These are phyloP conservation scores for Phytophthora pluvialis DNA, from an alignment of 352 stramenopile species.

Conservation along the genomic window DNA sequence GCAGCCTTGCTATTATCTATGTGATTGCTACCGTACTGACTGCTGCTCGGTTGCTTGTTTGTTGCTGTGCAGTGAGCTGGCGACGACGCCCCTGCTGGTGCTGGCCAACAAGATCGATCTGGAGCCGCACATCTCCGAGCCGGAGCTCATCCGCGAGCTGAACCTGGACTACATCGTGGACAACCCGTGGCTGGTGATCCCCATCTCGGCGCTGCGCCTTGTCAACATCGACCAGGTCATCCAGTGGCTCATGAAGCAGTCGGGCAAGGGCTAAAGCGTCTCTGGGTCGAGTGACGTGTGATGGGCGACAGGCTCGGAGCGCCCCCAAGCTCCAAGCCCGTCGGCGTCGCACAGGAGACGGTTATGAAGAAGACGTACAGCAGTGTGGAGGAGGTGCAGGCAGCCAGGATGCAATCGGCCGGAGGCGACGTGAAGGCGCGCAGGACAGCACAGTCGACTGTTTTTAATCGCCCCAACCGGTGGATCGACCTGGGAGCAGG, in stretches of 20 bases:
- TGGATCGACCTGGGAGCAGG: slow-evolving; percentile 12
- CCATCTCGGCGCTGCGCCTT: slow-evolving; percentile 96
- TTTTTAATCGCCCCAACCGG: slow-evolving; percentile 14
- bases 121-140: slow-evolving; percentile 92
- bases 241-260: slow-evolving; percentile 97
- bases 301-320: slow-evolving; percentile 3
- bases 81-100: slow-evolving; percentile 95
- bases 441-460: slow-evolving; percentile 16
- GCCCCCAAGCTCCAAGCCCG: slow-evolving; percentile 2
- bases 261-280: slow-evolving; percentile 78
- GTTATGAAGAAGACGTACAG: slow-evolving; percentile 24
- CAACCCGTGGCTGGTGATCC: slow-evolving; percentile 98
- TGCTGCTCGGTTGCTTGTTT: slow-evolving; percentile 10
- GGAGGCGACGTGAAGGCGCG: slow-evolving; percentile 8
- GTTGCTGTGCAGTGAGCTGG: slow-evolving; percentile 60
- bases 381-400: slow-evolving; percentile 25
- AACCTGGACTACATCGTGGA: slow-evolving; percentile 99
- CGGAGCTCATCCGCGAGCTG: slow-evolving; percentile 93
- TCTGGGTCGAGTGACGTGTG: slow-evolving; percentile 11
- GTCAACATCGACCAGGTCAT: slow-evolving; percentile 98
- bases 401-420: slow-evolving; percentile 2
- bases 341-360: slow-evolving; percentile 13
- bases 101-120: slow-evolving; percentile 99
- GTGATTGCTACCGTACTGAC: slow-evolving; percentile 6
- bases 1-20: neutral